Evolutionary conservation across 345 rosid species (phyloP), one percentile per base, ranked within the genome.

Genomic region (Litchi chinensis): DNA sequence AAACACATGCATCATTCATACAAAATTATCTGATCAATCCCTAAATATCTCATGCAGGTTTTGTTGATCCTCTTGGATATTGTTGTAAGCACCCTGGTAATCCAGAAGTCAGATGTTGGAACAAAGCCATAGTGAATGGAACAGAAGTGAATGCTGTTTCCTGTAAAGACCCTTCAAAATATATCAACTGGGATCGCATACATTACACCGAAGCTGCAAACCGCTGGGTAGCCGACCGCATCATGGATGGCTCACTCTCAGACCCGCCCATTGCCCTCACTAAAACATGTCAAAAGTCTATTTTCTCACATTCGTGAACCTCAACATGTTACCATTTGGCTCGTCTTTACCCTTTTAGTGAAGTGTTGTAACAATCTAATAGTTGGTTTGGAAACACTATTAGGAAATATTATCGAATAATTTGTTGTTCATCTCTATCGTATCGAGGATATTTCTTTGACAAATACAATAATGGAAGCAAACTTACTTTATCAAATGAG

Each of bases 151-250:
- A 10, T 22, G 76, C 70, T 6, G 62, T 50, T 57, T 16, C 81
- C 8, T 80, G 85, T 68, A 63, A 76, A 28, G 65, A 83, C 7
- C 84, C 84, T 46, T 77, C 84, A 40, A 68, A 79, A 44, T 73
- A 72, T 26, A 73, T 86, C 32, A 82, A 79, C 48, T 84, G 87
- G 89, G 89, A 86, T 70, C 69, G 86, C 22, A 2, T 72, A 24
- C 87, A 86, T 73, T 73, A 82, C 41, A 76, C 87, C 32, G 79
- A 86, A 32, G 87, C 85, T 60, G 85, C 87, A 10, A 84, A 80
- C 19, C 65, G 52, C 22, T 81, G 85, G 82, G 50, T 83, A 28
- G 87, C 89, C 52, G 48, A 75, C 15, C 60, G 44, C 32, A 79
- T 79, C 19, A 15, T 76, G 21, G 70, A 82, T 79, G 87, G 89